Conservation (phyloP, 2,329 filamentous ascomycete species). For the Fusarium guadeloupense region DNA sequence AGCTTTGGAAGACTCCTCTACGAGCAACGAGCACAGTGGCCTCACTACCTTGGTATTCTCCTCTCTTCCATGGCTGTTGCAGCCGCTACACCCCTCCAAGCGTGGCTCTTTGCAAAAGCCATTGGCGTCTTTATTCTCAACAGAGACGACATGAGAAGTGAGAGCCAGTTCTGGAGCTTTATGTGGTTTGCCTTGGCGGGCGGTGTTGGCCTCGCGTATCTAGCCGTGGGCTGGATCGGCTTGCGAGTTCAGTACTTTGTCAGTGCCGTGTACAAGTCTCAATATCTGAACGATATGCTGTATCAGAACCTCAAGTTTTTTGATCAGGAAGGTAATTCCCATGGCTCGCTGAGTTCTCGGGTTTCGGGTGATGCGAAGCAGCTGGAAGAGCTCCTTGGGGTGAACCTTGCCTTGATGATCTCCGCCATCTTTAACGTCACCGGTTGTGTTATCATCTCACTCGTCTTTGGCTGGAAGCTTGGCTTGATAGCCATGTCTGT, state of each 20-base stretch:
- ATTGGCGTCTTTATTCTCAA: slow-evolving; percentile 40
- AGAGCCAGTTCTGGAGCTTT: slow-evolving; percentile 44
- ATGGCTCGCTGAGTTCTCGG: slow-evolving; percentile 41
- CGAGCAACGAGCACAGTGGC: slow-evolving; percentile 38
- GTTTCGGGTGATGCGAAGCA: slow-evolving; percentile 46
- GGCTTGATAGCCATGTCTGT: slow-evolving; percentile 50
- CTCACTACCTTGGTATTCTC: slow-evolving; percentile 37
- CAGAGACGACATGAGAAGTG: slow-evolving; percentile 41
- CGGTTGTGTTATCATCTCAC: slow-evolving; percentile 44
- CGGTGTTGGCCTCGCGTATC: slow-evolving; percentile 43
- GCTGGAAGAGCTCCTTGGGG: slow-evolving; percentile 46
- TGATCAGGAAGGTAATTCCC: slow-evolving; percentile 44
- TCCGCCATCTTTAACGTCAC: slow-evolving; percentile 44
- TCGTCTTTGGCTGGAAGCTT: slow-evolving; percentile 51
- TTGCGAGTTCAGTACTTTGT: slow-evolving; percentile 20
- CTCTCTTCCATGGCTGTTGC: slow-evolving; percentile 41
- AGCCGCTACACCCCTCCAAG: slow-evolving; percentile 42
- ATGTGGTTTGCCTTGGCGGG: slow-evolving; percentile 47
- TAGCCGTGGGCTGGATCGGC: slow-evolving; percentile 37
- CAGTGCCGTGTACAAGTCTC: slow-evolving; percentile 38
- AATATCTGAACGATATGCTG: slow-evolving; percentile 46
- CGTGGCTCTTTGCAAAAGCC: slow-evolving; percentile 45
- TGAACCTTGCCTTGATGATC: slow-evolving; percentile 45
- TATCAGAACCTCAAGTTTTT: slow-evolving; percentile 45
- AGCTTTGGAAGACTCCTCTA: slow-evolving; percentile 35